Conservation (phyloP, 495 filamentous ascomycete genomes). For the Penicillium cataractarum region DNA sequence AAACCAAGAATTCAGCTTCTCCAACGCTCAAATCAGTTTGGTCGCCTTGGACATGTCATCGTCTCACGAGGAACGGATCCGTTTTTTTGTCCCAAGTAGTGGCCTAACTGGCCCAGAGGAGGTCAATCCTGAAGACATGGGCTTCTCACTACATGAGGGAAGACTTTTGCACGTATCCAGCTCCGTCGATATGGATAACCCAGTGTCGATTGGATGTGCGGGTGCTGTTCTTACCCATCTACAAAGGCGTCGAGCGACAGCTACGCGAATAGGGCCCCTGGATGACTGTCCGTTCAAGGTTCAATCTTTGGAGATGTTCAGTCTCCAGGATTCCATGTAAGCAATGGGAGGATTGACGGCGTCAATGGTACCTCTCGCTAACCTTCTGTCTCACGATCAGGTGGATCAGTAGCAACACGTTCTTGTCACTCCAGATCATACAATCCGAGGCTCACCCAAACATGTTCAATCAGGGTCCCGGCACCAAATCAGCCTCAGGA, state of each 20-base stretch:
- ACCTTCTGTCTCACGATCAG: slow-evolving; percentile 35
- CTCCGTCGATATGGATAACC: slow-evolving; percentile 78
- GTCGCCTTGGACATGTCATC: slow-evolving; percentile 52
- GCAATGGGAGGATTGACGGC: slow-evolving; percentile 7
- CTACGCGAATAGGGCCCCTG: slow-evolving; percentile 59
- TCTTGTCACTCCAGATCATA: slow-evolving; percentile 83
- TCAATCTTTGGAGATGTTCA: slow-evolving; percentile 74
- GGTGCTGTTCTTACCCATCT: slow-evolving; percentile 83
- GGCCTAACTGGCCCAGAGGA: slow-evolving; percentile 49
- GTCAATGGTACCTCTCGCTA: background rate
- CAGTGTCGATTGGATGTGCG: slow-evolving; percentile 75
- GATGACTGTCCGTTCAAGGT: slow-evolving; percentile 59
- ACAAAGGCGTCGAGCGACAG: slow-evolving; percentile 66
- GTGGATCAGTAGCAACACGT: slow-evolving; percentile 80
- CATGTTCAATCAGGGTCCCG: slow-evolving; percentile 77
- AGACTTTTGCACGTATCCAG: slow-evolving; percentile 72
- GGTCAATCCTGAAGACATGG: slow-evolving; percentile 49
- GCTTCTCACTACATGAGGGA: slow-evolving; percentile 58
- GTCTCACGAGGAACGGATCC: slow-evolving; percentile 38
- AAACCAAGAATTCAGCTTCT: slow-evolving; percentile 76
- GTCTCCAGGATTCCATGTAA: slow-evolving; percentile 73
- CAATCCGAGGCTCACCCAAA: slow-evolving; percentile 85
- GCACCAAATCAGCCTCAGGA: slow-evolving; percentile 64
- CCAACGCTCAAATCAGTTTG: slow-evolving; percentile 69
- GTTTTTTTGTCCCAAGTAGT: slow-evolving; percentile 62